phyloP scores from a whole-genome alignment of 106 monocot species.

The Hemerocallis citrina region DNA sequence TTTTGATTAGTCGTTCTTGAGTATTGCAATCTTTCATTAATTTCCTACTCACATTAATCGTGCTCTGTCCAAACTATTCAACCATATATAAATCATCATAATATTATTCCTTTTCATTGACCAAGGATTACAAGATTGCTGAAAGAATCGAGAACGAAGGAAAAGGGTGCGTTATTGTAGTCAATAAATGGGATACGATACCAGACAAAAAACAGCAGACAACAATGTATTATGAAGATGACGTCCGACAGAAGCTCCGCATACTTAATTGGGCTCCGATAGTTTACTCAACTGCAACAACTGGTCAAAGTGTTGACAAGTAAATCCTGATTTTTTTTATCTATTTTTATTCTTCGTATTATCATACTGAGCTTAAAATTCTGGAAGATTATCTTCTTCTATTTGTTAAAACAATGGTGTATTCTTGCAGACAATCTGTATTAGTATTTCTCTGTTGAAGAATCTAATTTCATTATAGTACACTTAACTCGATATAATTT shows the following conservation, averaged over 20 bases:
- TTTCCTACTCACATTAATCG: neutral
- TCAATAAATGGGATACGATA: slow-evolving; percentile 98
- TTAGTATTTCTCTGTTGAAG: neutral
- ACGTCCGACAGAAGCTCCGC: slow-evolving; percentile 92
- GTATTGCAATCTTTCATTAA: neutral
- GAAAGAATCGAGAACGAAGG: slow-evolving; percentile 98
- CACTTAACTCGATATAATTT: too few species aligned
- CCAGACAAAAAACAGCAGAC: slow-evolving; percentile 84
- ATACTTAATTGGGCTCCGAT: slow-evolving; percentile 85
- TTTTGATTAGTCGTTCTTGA: neutral
- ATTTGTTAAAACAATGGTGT: neutral
- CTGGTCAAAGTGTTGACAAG: slow-evolving; percentile 79
- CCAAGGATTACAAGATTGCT: slow-evolving; percentile 78
- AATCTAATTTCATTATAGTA: too few species aligned
- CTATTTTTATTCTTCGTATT: neutral
- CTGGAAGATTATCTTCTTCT: neutral
- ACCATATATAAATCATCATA: neutral
- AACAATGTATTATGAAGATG: slow-evolving; percentile 73
- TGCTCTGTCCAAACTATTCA: neutral
- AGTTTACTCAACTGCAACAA: slow-evolving; percentile 81
- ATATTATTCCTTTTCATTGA: neutral
- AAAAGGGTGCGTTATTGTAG: slow-evolving; percentile 92
- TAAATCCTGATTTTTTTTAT: slow-evolving; percentile 11
- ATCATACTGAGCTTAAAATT: neutral
- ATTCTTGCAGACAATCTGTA: neutral